Evolutionary conservation across 257 asterid species (phyloP).

Genomic region (Przewalskia tangutica): DNA sequence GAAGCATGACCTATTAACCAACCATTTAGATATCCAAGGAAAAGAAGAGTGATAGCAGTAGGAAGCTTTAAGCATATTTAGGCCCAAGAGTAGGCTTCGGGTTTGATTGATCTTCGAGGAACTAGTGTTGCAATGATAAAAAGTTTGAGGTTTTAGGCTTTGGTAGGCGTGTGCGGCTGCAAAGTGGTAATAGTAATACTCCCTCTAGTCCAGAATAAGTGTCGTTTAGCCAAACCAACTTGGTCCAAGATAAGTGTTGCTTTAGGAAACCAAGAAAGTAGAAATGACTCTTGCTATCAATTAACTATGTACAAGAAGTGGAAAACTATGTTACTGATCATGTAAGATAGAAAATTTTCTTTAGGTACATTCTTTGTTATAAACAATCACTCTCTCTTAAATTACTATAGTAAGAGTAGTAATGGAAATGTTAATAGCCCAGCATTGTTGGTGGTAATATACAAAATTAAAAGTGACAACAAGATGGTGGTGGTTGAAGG

Average conservation of each 20-base stretch:
- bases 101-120: not conserved
- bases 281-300: not conserved
- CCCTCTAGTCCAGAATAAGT: not conserved
- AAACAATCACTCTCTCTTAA: not conserved
- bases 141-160: not conserved
- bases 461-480: slow-evolving; percentile 40
- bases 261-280: not conserved
- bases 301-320: slow-evolving; percentile 7
- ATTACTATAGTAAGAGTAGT: slow-evolving; percentile 13
- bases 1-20: not conserved
- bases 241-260: not conserved
- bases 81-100: not conserved
- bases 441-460: slow-evolving; percentile 29
- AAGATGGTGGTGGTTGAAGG: slow-evolving; percentile 24
- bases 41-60: not conserved
- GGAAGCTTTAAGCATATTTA: not conserved
- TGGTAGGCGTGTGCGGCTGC: not conserved
- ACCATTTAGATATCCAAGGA: not conserved
- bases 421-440: slow-evolving; percentile 22
- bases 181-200: not conserved
- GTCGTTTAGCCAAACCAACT: not conserved
- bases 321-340: not conserved
- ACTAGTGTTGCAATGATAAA: not conserved
- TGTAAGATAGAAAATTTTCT: slow-evolving; percentile 7
- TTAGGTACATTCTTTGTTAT: not conserved